Evolutionary conservation across 2,329 filamentous ascomycete species (phyloP), one percentile per base, ranked within the genome.

Genomic region (Huntiella decipiens): DNA sequence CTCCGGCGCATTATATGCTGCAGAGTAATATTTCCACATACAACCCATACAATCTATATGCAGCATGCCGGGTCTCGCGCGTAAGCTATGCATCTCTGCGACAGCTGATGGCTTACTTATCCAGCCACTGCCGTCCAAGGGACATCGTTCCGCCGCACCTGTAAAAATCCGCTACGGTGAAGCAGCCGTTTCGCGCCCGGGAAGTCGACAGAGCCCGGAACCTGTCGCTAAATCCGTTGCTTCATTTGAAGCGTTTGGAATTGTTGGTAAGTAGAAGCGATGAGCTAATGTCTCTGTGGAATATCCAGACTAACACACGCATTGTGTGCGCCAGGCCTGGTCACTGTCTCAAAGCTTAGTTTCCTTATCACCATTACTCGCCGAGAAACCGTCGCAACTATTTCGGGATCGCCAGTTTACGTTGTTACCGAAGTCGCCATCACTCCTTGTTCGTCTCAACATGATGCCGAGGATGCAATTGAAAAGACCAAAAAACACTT

Each of bases 321-420:
- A 44, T 34, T 19, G 7, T 12, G 11, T 43, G 28, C 38, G 34
- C 12, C 52, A 96, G 88, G 91, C 16, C 65, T 98, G 1, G 72
- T 98, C 38, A 84, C 78, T 33, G 74, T 96, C 50, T 82, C 86
- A 16, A 81, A 77, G 34, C 73, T 79, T 22, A 82, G 77, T 52
- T 96, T 88, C 61, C 72, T 98, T 5, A 73, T 98, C 48, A 80
- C 84, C 8, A 92, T 98, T 55, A 86, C 80, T 16, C 74, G 77
- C 48, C 82, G 88, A 40, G 74, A 92, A 56, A 83, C 93, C 59
- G 86, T 96, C 43, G 91, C 91, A 3, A 79, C 87, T 52, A 77
- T 96, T 43, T 77, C 79, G 52, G 85, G 84, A 4, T 78, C 74
- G 46, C 79, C 87, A 0, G 67, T 96, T 46, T 98, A 92, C 60